Percentiles rank a stretch among this genome's conserved stretches.
Conservation (phyloP, 2,329 filamentous ascomycete species). For the Fusarium kyushuense region DNA sequence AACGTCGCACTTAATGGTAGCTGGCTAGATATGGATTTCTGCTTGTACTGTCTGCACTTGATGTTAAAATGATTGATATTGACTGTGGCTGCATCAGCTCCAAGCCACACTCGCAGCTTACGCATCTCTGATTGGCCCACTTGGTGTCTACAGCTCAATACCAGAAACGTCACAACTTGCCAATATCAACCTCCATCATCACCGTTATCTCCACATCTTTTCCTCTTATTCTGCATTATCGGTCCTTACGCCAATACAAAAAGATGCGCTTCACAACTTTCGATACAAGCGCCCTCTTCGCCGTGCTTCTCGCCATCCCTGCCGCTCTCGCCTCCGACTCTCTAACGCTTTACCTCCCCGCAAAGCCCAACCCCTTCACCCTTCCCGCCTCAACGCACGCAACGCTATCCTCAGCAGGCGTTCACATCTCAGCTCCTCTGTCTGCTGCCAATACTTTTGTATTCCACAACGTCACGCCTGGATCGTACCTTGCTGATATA, state of each 20-base stretch:
- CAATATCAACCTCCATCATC: constrained; percentile 27
- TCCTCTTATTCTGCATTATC: not conserved
- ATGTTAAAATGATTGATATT: constrained; percentile 4
- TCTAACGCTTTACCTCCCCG: constrained; percentile 61
- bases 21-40: not conserved
- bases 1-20: not conserved
- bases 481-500: constrained; percentile 85
- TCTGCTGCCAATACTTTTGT: constrained; percentile 77
- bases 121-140: constrained; percentile 40
- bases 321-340: constrained; percentile 49
- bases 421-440: constrained; percentile 68
- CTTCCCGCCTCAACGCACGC: constrained; percentile 76
- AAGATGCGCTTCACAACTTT: constrained; percentile 54
- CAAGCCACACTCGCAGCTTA: constrained; percentile 33
- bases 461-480: constrained; percentile 77
- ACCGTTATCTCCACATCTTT: not conserved
- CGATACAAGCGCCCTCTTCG: constrained; percentile 52
- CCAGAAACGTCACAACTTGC: constrained; percentile 38
- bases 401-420: constrained; percentile 62
- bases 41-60: not conserved
- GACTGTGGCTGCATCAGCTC: constrained; percentile 36
- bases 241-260: not conserved
- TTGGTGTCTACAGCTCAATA: constrained; percentile 38
- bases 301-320: constrained; percentile 52
- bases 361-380: constrained; percentile 63